phyloP scores from a whole-genome alignment of 805 yeast genomes.

The Ogataea degrootiae region DNA sequence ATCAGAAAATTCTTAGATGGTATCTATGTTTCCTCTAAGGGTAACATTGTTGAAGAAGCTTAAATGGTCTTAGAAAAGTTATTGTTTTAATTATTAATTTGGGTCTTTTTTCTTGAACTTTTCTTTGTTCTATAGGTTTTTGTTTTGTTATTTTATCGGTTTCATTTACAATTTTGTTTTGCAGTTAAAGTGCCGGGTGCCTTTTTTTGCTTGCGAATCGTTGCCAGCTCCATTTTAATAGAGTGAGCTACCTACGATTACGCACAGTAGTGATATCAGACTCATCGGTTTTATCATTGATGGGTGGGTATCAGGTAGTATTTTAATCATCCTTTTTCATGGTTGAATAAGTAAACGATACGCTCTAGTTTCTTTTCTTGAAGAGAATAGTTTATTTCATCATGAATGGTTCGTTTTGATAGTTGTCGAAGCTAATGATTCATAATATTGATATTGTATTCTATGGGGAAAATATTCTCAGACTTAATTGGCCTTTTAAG shows the following conservation, averaged over 20 bases:
- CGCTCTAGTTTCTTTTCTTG: background rate
- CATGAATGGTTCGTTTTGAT: background rate
- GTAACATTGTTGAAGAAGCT: constrained; percentile 61
- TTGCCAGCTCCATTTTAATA: constrained; percentile 26
- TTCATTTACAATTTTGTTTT: background rate
- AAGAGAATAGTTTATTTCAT: background rate
- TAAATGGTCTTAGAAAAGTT: background rate
- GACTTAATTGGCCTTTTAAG: too few relatives aligned
- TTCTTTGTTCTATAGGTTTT: background rate
- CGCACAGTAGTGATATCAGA: constrained; percentile 15
- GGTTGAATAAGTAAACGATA: background rate
- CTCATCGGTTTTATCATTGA: background rate
- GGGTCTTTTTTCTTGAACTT: constrained; percentile 1
- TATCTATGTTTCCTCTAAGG: constrained; percentile 97
- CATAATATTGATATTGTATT: background rate
- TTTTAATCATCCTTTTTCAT: background rate
- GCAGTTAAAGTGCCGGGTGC: constrained; percentile 26
- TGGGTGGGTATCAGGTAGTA: background rate
- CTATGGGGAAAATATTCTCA: too few relatives aligned
- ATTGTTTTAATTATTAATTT: constrained; percentile 2
- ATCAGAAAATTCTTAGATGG: constrained; percentile 99
- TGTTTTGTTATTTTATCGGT: background rate
- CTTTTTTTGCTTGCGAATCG: constrained; percentile 29
- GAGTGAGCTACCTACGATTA: constrained; percentile 32
- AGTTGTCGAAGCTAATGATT: background rate